These are phyloP conservation scores for Thalia dealbata DNA, from an alignment of 176 grass and related monocot species.

Conservation along the genomic window DNA sequence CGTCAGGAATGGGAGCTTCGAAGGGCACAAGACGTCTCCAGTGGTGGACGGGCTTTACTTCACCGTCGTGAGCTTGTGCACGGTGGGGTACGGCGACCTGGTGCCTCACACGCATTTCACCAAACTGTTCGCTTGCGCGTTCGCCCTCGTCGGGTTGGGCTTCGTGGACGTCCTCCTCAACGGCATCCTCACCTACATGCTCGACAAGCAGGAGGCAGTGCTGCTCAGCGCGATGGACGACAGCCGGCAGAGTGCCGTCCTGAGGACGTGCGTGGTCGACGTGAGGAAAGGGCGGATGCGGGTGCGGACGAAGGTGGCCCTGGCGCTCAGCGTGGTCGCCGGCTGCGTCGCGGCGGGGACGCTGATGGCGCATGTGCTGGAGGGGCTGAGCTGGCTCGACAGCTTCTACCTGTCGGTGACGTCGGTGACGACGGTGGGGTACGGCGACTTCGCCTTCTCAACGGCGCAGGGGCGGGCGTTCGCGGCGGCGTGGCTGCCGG, in stretches of 20 bases:
- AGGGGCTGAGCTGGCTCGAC: background rate
- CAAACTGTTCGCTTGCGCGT: background rate
- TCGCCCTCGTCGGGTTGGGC: background rate
- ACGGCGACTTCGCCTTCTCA: constrained; percentile 3
- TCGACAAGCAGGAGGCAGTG: constrained; percentile 1
- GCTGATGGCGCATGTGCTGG: background rate
- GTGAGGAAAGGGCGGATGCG: constrained; percentile 5
- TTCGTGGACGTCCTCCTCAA: constrained; percentile 4
- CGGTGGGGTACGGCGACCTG: background rate
- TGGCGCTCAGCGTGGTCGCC: background rate
- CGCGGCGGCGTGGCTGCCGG: constrained; percentile 1
- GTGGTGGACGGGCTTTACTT: background rate
- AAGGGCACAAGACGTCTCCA: background rate
- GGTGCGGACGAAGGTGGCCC: constrained; percentile 2
- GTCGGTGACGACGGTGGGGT: constrained; percentile 17
- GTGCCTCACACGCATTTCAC: background rate
- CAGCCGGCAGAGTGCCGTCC: background rate
- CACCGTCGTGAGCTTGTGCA: background rate
- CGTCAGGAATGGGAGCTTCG: background rate
- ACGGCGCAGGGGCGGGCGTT: constrained; percentile 2
- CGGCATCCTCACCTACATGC: background rate
- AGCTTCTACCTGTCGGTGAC: constrained; percentile 4
- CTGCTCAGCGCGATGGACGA: constrained; percentile 1
- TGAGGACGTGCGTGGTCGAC: background rate
- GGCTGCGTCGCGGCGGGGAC: background rate